Percentiles rank a stretch among this genome's conserved stretches.
These are phyloP conservation scores for Pseudogymnoascus sp. DNA, from an alignment of 2,329 filamentous ascomycete species.

Conservation along the genomic window DNA sequence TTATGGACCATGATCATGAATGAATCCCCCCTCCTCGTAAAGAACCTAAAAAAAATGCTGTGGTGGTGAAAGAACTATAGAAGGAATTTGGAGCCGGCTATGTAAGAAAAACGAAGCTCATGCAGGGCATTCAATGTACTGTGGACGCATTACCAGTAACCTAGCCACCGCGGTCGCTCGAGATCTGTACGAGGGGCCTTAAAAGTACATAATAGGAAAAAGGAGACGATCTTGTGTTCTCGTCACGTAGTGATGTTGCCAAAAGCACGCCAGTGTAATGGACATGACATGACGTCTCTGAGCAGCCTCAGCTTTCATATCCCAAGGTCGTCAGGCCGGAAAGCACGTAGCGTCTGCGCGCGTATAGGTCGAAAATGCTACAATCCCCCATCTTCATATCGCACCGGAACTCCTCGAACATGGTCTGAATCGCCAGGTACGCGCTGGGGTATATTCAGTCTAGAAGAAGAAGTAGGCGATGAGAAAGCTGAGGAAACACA, in stretches of 20 bases:
- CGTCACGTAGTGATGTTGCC: neutral
- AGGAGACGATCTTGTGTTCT: neutral
- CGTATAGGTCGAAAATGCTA: slow-evolving; percentile 2
- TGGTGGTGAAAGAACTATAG: neutral
- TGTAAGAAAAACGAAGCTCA: neutral
- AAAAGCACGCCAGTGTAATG: neutral
- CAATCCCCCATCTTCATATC: neutral
- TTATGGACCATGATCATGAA: slow-evolving; percentile 2
- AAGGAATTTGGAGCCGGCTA: neutral
- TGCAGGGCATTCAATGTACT: neutral
- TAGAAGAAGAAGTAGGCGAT: slow-evolving; percentile 96
- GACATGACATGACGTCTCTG: neutral
- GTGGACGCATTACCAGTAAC: slow-evolving; percentile 5
- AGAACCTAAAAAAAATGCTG: neutral
- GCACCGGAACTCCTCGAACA: slow-evolving; percentile 1
- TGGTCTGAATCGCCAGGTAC: neutral
- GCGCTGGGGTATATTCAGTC: slow-evolving; percentile 20
- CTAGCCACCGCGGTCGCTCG: neutral
- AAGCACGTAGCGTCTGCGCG: neutral
- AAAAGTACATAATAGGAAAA: slow-evolving; percentile 7
- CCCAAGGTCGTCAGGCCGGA: neutral
- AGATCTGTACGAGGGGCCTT: neutral
- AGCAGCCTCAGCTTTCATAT: neutral
- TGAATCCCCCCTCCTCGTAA: neutral
- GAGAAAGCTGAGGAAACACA: slow-evolving; percentile 87